Evolutionary conservation across 2,329 filamentous ascomycete species (phyloP), one percentile per base, ranked within the genome.

Genomic region (Rachicladosporium sp.): DNA sequence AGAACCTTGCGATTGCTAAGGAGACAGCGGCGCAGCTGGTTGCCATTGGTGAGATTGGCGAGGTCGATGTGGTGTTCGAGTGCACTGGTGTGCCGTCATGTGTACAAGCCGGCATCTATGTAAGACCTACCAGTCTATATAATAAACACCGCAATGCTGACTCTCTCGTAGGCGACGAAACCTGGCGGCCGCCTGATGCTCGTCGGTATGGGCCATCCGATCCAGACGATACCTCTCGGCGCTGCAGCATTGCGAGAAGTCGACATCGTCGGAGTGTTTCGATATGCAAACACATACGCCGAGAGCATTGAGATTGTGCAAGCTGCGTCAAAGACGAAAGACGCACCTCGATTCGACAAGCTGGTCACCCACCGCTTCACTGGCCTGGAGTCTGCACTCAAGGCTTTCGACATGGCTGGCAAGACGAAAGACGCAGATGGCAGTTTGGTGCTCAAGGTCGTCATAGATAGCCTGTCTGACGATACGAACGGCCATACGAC

Each of bases 181-280:
- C 39, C 81, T 0, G 82, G 82, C 19, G 82, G 82, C 11, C 80
- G 78, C 50, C 68, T 86, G 36, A 71, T 87, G 57, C 77, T 87
- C 57, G 80, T 88, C 15, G 82, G 82, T 38, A 87, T 87, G 82
- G 82, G 82, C 30, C 82, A 74, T 4, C 81, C 82, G 0, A 73
- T 85, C 38, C 80, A 86, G 57, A 85, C 80, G 0, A 67, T 87
- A 2, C 81, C 81, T 1, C 65, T 88, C 34, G 82, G 77, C 6
- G 78, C 79, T 4, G 81, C 81, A 3, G 79, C 82, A 31, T 65
- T 85, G 21, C 73, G 80, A 30, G 82, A 88, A 61, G 77, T 87
- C 33, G 82, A 87, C 54, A 79, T 87, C 27, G 62, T 85, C n/a
- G 81, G 81, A 29, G 77, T 85, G 23, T 86, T 87, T 63, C 71